Base-by-base conservation (phyloP, 768 basidiomycete species). In the Serendipita indica region DNA sequence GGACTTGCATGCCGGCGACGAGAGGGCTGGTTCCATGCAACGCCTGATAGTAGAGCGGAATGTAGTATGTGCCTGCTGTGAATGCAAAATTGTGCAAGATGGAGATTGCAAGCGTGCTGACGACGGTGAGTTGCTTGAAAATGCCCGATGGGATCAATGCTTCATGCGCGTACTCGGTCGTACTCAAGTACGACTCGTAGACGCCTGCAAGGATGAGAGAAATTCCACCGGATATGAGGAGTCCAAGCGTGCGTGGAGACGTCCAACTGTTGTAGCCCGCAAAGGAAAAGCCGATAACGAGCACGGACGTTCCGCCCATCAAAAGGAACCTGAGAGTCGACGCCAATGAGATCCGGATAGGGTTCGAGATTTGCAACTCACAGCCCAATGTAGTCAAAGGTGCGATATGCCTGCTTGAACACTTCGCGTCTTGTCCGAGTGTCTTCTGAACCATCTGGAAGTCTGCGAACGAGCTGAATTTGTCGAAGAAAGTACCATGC, bases 11-110 rank as follows among this genome's bases (percentile, higher is more conserved):
- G 7, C 86, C 89, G 60, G 88, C 82, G 67, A 81, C 69, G 45
- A 89, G 67, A 12, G 85, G 86, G n/a, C 79, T 78, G 20, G 77
- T 77, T 25, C 81, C 80, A 67, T 83, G 76, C 35, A 82, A 34
- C 62, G 86, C 88, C 77, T 91, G 88, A 69, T 79, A 89, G 68
- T 81, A 90, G 22, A 90, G 69, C 0, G 87, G 85, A 45, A 91
- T 79, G 70, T 88, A 91, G 71, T 86, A 91, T 3, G 88, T 90
- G 52, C 86, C 88, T 32, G 88, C 79, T 62, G 79, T 89, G 69
- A 89, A 91, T 14, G 81, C 81, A 62, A 89, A 76, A 66, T 87
- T 88, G 68, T 90, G 89, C 58, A 90, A 74, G 71, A 89, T 88
- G 16, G 79, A 79, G 60, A 86, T 75, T 16, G 80, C 56, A 32